Evolutionary conservation across 495 filamentous ascomycete species (phyloP), one percentile per base, ranked within the genome.

Genomic region (Penicillium roqueforti): DNA sequence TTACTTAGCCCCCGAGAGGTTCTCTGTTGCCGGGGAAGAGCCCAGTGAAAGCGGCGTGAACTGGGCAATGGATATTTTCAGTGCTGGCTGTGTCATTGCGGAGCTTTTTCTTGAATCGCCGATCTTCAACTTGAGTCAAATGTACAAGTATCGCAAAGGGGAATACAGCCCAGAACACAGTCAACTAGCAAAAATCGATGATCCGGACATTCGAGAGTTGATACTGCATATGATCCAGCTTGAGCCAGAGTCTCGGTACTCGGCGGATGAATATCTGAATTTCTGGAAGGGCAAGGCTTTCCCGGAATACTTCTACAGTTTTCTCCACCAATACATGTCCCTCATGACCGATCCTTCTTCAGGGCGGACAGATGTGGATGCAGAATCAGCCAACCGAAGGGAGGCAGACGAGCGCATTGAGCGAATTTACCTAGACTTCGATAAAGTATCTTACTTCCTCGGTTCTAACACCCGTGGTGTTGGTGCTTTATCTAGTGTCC

Each of bases 31-130:
- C 2, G 86, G 83, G 3, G 81, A 88, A 60, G 79, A 83, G 44
- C 76, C 79, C 7, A 84, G 87, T 18, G 81, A 80, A 20, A 79
- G 80, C 53, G 63, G 75, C 29, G 75, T 91, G 39, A 90, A 87
- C 36, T 96, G 93, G 91, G 91, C 91, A 34, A 99, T 99, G 95
- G 95, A 99, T 66, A 87, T 99, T 25, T 99, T 99, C 73, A 97
- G 93, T 71, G 87, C 85, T 32, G 93, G 93, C 9, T 99, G 95
- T 64, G 95, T 97, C 19, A 96, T 99, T 61, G 95, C 95, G 4
- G 95, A 99, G 68, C 76, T 99, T 3, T 97, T 97, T 58, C 80
- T 96, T n/a, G 95, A 99, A 68, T 79, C 89, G 0, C 91, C 92
- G 1, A 91, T 97, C 28, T 97, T 99, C 71, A 91, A 80, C 28